Base-by-base conservation (phyloP, 1,284 basidiomycete genomes). In the Trametes versicolor region DNA sequence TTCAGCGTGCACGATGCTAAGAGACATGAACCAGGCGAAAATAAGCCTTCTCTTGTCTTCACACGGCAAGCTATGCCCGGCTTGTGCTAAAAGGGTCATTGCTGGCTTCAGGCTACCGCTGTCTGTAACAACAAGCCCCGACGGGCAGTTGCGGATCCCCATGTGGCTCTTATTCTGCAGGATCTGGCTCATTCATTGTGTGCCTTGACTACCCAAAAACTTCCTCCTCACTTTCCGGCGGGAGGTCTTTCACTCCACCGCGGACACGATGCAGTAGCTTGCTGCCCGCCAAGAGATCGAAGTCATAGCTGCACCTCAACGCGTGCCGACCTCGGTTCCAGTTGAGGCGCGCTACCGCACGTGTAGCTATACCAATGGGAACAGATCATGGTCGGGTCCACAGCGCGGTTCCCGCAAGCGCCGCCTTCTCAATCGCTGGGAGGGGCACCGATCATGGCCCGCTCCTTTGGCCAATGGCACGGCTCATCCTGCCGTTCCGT, bases 391-490 rank as follows among this genome's bases (percentile, higher is more conserved):
- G 47, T 37, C 53, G 25, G 27, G 32, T 43, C 32, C 47, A 36
- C 17, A 37, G 21, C 29, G 10, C 47, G 19, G 45, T 56, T 39
- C 32, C 53, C 25, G 17, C 54, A 32, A 43, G 47, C 60, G 53
- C 60, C 37, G 34, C 12, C 29, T 32, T 39, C 39, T 62, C 53
- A 49, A 62, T 62, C 36, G 47, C 45, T 62, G 60, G 39, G 60
- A 62, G 60, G 34, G 2, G n/a, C 27, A 29, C 8, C 19, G 37
- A 32, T 37, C 43, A 50, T 52, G 49, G 10, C 4, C 37, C 17
- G 6, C 17, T 47, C 17, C 29, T 23, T 19, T 17, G 17, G 25
- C 55, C 55, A 43, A 52, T 52, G 17, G 21, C 19, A 45, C 27
- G 48, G 49, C 49, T 34, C 49, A n/a, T 25, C 17, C 27, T 57